Percentiles rank a stretch among this genome's conserved stretches.
Conservation (phyloP, 1,284 basidiomycete genomes). For the Tausonia pullulans region DNA sequence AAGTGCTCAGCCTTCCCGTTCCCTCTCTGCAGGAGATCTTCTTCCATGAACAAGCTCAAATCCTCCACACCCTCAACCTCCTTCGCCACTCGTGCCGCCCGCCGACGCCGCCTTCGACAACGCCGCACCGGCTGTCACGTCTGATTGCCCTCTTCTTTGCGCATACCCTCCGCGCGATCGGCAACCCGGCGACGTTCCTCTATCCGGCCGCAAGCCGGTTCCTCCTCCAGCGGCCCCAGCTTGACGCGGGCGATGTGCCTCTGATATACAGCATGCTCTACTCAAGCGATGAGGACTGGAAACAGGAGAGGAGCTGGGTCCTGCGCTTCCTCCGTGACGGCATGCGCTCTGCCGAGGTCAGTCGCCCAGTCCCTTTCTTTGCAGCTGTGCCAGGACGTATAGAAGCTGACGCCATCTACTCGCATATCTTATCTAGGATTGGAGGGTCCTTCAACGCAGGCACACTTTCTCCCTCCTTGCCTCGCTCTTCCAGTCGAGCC, state of each 20-base stretch:
- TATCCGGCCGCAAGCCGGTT: conserved; percentile 71
- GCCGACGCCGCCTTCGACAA: conserved; percentile 22
- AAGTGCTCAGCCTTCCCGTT: neutral
- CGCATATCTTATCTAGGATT: conserved; percentile 47
- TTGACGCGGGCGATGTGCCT: conserved; percentile 68
- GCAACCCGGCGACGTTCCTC: conserved; percentile 64
- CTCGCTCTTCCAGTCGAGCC: conserved; percentile 57
- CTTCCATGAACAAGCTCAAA: conserved; percentile 70
- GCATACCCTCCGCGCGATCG: conserved; percentile 64
- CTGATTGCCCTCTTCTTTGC: conserved; percentile 68
- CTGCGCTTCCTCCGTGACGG: conserved; percentile 71
- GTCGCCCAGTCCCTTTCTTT: conserved; percentile 12
- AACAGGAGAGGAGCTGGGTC: conserved; percentile 78
- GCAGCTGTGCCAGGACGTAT: neutral
- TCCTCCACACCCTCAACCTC: conserved; percentile 60
- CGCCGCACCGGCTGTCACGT: conserved; percentile 43
- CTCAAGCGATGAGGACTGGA: conserved; percentile 57
- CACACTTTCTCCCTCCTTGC: conserved; percentile 72
- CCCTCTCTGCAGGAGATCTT: conserved; percentile 42
- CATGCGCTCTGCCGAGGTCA: conserved; percentile 45
- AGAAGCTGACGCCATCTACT: neutral
- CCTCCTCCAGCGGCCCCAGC: conserved; percentile 64
- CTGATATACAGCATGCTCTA: conserved; percentile 78
- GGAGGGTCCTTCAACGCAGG: conserved; percentile 64
- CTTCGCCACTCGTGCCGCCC: conserved; percentile 50